phyloP scores from a whole-genome alignment of 768 basidiomycete species.

The Mycena kentingensis region DNA sequence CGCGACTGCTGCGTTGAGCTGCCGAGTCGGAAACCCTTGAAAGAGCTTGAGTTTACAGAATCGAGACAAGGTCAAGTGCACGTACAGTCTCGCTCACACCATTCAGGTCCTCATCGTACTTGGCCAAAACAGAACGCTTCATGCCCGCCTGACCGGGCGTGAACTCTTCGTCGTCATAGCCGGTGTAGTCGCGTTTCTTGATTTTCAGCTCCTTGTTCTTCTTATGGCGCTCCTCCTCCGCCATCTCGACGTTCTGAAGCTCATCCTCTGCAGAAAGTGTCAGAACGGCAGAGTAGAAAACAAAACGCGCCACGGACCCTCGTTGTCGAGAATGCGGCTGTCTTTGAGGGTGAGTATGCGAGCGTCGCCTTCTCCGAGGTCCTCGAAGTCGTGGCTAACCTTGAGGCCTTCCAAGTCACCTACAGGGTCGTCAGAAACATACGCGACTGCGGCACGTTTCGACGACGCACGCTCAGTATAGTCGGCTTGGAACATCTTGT shows the following conservation, averaged over 20 bases:
- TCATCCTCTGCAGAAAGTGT: conserved; percentile 77
- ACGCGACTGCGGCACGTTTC: not conserved
- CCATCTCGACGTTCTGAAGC: conserved; percentile 93
- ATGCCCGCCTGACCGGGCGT: conserved; percentile 69
- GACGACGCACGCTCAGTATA: conserved; percentile 83
- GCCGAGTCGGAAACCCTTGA: conserved; percentile 86
- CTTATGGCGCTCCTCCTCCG: conserved; percentile 79
- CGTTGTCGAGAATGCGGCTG: conserved; percentile 90
- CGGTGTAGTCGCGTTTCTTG: conserved; percentile 87
- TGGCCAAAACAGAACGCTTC: conserved; percentile 81
- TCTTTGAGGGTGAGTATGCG: conserved; percentile 97
- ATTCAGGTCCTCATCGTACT: conserved; percentile 91
- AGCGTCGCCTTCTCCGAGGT: conserved; percentile 90
- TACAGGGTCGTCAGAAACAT: conserved; percentile 31
- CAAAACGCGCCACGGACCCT: conserved; percentile 55
- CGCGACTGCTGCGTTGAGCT: conserved; percentile 48
- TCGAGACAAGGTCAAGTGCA: conserved; percentile 5
- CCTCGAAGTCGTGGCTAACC: conserved; percentile 93
- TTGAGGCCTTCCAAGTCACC: conserved; percentile 92
- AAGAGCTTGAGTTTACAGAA: conserved; percentile 11
- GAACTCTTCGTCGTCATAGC: conserved; percentile 97
- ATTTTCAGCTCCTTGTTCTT: conserved; percentile 85
- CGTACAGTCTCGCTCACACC: conserved; percentile 70
- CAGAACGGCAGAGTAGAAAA: not conserved
- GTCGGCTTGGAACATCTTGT: conserved; percentile 68